Base-by-base conservation (phyloP, 768 basidiomycete species). In the Kwoniella botswanensis region DNA sequence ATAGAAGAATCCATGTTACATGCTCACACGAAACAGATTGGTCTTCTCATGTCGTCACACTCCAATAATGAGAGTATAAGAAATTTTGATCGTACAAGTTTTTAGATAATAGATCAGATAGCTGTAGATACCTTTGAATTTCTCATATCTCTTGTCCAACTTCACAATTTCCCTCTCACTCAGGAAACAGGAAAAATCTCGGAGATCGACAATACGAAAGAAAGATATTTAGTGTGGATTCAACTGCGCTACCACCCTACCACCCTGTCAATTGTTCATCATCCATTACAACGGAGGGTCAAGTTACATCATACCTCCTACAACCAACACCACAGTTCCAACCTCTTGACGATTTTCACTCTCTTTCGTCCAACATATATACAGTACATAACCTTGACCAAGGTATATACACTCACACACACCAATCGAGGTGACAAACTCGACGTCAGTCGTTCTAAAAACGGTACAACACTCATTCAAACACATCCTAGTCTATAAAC, bases 391-490 rank as follows among this genome's bases (percentile, higher is more conserved):
- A 22, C 18, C 55, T 21, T 35, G 35, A 50, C 18, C 46, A 50
- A 50, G 46, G 46, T 50, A 50, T 50, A 13, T 15, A 50, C 46
- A 50, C 12, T 18, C 55, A 50, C 46, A 50, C 12, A 13, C 55
- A 29, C 21, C 55, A 22, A 21, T 13, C 26, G 22, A 56, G 22
- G 11, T 29, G 26, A 56, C 35, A 35, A 4, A 4, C 35, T 35
- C 35, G 35, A 35, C 35, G 4, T 35, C 35, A 35, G 35, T 35
- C 35, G 35, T 35, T 35, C 46, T 56, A 4, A 56, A 22, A 22
- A 56, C 15, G 55, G 21, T 56, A 15, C 21, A 56, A 29, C 60
- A 62, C 57, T 62, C n/a, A 44, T 62, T 50, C 43, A 13, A 35
- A 21, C 43, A 22, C n/a, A 42, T 64, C 64, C 9, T 41, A 24